These are phyloP conservation scores for Cylindrodendrum hubeiense DNA, from an alignment of 2,329 filamentous ascomycete species.

Conservation along the genomic window DNA sequence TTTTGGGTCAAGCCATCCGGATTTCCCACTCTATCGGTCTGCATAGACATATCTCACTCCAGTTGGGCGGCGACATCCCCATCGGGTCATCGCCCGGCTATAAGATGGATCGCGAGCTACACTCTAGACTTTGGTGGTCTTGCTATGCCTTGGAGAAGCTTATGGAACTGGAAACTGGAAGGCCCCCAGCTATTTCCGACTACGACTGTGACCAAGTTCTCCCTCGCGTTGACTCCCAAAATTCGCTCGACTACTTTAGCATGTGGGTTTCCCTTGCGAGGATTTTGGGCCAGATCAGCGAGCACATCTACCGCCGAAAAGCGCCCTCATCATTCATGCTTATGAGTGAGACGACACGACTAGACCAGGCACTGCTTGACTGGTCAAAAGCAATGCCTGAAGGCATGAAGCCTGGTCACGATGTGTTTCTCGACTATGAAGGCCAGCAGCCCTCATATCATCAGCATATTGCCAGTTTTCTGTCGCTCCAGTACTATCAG, in stretches of 20 bases:
- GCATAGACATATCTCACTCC: conserved; percentile 26
- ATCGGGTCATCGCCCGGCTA: conserved; percentile 13
- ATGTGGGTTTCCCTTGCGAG: conserved; percentile 35
- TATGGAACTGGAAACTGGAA: conserved; percentile 37
- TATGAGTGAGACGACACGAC: conserved; percentile 26
- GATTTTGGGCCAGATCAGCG: conserved; percentile 35
- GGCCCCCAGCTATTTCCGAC: conserved; percentile 35
- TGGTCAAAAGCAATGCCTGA: conserved; percentile 30
- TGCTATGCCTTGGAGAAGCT: conserved; percentile 38
- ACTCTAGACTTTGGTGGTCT: conserved; percentile 35
- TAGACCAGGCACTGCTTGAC: conserved; percentile 35
- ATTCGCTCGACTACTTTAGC: conserved; percentile 28
- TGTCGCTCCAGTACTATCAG: conserved; percentile 36
- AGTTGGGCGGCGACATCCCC: conserved; percentile 11
- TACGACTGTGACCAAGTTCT: conserved; percentile 34
- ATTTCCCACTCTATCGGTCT: conserved; percentile 34
- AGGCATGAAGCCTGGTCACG: conserved; percentile 25
- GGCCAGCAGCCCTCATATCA: conserved; percentile 13
- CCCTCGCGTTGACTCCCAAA: not conserved
- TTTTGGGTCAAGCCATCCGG: conserved; percentile 31
- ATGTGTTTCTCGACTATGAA: conserved; percentile 18
- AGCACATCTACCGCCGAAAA: conserved; percentile 34
- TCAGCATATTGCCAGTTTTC: conserved; percentile 24
- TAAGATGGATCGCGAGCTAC: conserved; percentile 27
- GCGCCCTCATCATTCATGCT: conserved; percentile 27